Evolutionary conservation across 148 eudicot species (phyloP).

Genomic region (Rhododendron kiyosumense): DNA sequence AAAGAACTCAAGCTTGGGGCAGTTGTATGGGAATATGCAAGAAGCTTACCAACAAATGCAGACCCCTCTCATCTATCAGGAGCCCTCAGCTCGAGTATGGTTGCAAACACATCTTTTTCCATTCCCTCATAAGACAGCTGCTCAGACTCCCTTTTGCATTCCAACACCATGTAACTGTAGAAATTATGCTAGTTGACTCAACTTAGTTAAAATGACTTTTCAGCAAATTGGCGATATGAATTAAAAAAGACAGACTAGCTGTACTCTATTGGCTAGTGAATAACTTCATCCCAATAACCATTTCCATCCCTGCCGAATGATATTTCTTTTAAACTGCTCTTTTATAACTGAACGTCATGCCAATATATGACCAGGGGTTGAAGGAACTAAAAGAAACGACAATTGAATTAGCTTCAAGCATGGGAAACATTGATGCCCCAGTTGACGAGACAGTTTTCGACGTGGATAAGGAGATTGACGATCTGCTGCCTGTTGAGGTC

Average conservation of each 20-base stretch:
- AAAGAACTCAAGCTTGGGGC: conserved; percentile 67
- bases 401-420: conserved; percentile 60
- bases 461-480: conserved; percentile 89
- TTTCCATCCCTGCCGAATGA: background rate
- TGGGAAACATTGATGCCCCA: conserved; percentile 70
- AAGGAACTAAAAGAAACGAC: conserved; percentile 93
- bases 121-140: background rate
- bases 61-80: conserved; percentile 88
- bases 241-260: background rate
- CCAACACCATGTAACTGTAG: background rate
- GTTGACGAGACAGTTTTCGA: conserved; percentile 90
- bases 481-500: conserved; percentile 88
- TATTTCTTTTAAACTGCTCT: conserved; percentile 24
- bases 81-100: conserved; percentile 52
- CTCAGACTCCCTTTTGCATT: background rate
- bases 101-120: background rate
- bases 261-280: background rate
- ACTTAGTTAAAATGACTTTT: background rate
- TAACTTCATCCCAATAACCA: background rate
- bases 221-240: background rate
- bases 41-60: conserved; percentile 90
- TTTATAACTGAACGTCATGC: background rate
- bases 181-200: background rate
- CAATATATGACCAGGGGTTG: conserved; percentile 56
- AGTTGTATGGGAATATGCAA: conserved; percentile 74